Evolutionary conservation across 1,139 yeast species (phyloP), one percentile per base, ranked within the genome.

Genomic region (Scheffersomyces parashehatae): DNA sequence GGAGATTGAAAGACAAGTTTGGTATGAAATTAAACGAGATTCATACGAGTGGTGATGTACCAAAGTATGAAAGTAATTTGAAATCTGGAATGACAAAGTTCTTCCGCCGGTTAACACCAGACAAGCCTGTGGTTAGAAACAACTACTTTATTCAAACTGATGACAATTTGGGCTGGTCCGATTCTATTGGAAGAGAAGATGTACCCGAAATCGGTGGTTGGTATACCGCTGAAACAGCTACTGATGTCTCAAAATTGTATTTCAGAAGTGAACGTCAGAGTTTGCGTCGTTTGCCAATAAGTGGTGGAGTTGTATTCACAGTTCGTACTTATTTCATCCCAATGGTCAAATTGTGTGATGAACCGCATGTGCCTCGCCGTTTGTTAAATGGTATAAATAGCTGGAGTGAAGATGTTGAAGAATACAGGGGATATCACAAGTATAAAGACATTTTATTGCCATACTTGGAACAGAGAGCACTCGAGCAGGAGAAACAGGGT

Each of bases 261-360:
- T 81, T 76, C 59, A 69, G 90, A 54, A 79, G 85, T 37, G 90
- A 84, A 58, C 70, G 89, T 52, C 93, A 85, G 59, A 75, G 86
- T 38, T 68, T 85, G 45, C 75, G 90, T 46, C 74, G 87, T 55
- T 67, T 85, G 46, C 89, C 91, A 7, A 70, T 72, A 43, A 62
- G 82, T 2, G 80, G 83, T 7, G 85, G 85, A 2, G 70, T 82
- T 16, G 67, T 79, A 2, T 84, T 84, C 60, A 81, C 87, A 10
- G 72, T 84, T 38, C 67, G 88, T 51, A 83, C 88, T 1, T 83
- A 83, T 54, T 82, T 83, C 55, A 53, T 76, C 26, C 86, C 87
- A 6, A 57, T 83, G 28, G 62, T 67, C 2, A 73, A 81, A 46
- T 59, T 83, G 43, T 77, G 77, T 46, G 54, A 77, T 48, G 88